Conservation (phyloP, 2,329 filamentous ascomycete species). For the Botrytis aclada region DNA sequence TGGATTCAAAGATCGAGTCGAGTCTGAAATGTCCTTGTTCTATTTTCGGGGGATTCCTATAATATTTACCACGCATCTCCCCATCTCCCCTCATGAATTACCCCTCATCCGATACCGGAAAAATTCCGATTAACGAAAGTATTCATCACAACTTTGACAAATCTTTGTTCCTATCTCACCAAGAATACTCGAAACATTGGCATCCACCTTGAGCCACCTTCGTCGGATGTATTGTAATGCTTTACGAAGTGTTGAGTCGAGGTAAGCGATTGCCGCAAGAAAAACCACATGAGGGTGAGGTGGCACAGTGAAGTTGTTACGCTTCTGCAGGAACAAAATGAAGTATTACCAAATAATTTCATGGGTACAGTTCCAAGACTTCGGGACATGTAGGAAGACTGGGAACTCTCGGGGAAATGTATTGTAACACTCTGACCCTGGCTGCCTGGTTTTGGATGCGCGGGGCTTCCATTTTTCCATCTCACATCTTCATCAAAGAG, state of each 20-base stretch:
- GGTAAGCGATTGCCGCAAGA: constrained; percentile 8
- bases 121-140: neutral
- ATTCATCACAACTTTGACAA: constrained; percentile 14
- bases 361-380: constrained; percentile 8
- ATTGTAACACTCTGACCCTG: neutral
- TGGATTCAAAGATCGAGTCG: neutral
- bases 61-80: neutral
- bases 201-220: constrained; percentile 6
- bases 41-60: neutral
- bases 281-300: neutral
- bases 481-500: neutral
- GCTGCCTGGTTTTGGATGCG: neutral
- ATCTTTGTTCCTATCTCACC: constrained; percentile 4
- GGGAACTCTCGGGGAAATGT: neutral
- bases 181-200: constrained; percentile 1
- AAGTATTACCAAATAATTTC: constrained; percentile 20
- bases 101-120: constrained; percentile 10
- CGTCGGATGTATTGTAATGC: neutral
- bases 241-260: neutral
- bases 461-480: neutral
- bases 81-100: neutral
- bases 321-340: constrained; percentile 12
- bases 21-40: neutral
- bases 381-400: constrained; percentile 14
- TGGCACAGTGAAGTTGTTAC: neutral